Percentiles rank a stretch among this genome's conserved stretches.
Evolutionary conservation across 345 rosid genomes (phyloP).

Genomic region (Pelargonium nanum): DNA sequence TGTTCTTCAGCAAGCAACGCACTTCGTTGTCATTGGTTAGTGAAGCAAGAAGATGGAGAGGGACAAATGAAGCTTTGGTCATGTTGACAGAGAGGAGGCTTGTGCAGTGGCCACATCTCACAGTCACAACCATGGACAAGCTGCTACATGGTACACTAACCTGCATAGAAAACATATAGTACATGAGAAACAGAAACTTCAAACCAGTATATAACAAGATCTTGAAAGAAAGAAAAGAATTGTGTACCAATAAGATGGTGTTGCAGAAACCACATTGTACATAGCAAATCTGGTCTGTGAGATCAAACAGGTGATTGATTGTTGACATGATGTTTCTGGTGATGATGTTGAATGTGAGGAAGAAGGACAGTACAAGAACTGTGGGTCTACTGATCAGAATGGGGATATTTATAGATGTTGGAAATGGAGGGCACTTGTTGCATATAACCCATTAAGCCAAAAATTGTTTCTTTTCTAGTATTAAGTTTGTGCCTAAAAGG

Average conservation of each 20-base stretch:
- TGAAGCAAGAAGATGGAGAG: conserved; percentile 69
- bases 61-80: conserved; percentile 78
- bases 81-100: conserved; percentile 89
- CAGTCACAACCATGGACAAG: conserved; percentile 79
- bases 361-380: conserved; percentile 7
- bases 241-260: conserved; percentile 72
- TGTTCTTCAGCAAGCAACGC: too few species aligned
- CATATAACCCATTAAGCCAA: too few species aligned
- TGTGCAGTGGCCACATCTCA: conserved; percentile 93
- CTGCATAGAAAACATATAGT: conserved; percentile 19
- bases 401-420: too few species aligned
- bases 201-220: not conserved
- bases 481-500: too few species aligned
- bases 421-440: too few species aligned
- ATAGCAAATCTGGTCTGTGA: conserved; percentile 86
- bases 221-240: not conserved
- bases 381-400: too few species aligned
- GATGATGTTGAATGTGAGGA: conserved; percentile 7
- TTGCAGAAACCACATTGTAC: conserved; percentile 94
- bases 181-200: not conserved
- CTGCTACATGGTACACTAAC: conserved; percentile 89
- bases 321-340: conserved; percentile 54
- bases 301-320: conserved; percentile 54
- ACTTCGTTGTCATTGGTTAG: conserved; percentile 47
- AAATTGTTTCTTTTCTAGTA: too few species aligned